Evolutionary conservation across 2,329 filamentous ascomycete genomes (phyloP).

Genomic region (Cytospora mali): DNA sequence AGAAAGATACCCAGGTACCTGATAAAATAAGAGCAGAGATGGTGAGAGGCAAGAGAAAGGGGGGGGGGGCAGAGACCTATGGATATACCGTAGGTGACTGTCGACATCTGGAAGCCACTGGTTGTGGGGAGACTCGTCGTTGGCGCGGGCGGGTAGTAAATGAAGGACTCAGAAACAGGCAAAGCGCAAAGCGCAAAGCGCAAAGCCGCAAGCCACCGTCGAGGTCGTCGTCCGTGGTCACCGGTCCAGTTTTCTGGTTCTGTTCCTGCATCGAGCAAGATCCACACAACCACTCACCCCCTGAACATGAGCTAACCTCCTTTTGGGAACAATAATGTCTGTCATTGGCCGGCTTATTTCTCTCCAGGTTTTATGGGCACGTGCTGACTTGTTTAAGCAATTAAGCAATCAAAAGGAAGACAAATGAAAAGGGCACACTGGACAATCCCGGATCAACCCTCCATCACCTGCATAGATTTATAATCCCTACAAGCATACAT

Average conservation of each 20-base stretch:
- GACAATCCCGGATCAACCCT: background rate
- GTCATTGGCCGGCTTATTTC: slow-evolving; percentile 4
- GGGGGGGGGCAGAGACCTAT: background rate
- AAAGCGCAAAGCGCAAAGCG: slow-evolving; percentile 8
- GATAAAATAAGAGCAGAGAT: background rate
- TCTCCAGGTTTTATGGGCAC: slow-evolving; percentile 3
- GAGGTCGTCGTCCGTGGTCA: too few species aligned
- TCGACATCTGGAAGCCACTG: too few species aligned
- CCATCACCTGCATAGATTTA: background rate
- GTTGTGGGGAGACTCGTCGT: background rate
- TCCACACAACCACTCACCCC: too few species aligned
- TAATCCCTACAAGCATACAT: background rate
- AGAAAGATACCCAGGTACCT: background rate
- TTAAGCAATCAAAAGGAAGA: background rate
- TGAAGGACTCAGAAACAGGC: slow-evolving; percentile 12
- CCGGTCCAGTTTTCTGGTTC: slow-evolving; percentile 1
- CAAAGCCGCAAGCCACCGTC: too few species aligned
- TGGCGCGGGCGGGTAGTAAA: too few species aligned
- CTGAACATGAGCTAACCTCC: slow-evolving; percentile 5
- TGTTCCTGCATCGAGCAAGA: slow-evolving; percentile 5
- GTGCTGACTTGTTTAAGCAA: background rate
- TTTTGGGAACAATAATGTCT: background rate
- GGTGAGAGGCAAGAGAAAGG: background rate
- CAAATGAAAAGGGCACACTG: too few species aligned
- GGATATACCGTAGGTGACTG: background rate